phyloP scores from a whole-genome alignment of 352 stramenopile genomes.

The Pythium dissimile region DNA sequence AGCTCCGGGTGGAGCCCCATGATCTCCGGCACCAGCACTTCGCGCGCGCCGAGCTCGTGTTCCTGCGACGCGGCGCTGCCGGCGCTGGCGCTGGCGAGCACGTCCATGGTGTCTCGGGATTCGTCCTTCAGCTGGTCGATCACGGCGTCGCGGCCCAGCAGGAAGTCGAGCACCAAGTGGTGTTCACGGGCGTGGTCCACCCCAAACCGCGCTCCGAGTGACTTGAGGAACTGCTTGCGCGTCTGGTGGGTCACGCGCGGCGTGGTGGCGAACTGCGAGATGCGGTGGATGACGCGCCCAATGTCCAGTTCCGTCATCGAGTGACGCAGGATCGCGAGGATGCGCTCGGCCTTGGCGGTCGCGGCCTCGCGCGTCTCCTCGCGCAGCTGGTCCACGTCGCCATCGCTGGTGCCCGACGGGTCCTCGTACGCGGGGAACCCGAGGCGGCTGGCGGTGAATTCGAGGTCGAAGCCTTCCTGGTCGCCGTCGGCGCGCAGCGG shows the following conservation, averaged over 20 bases:
- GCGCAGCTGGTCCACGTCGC: conserved; percentile 46
- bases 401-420: neutral
- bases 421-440: conserved; percentile 63
- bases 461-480: conserved; percentile 39
- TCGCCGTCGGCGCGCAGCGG: conserved; percentile 19
- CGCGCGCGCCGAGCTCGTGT: conserved; percentile 1
- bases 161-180: conserved; percentile 66
- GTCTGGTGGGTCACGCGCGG: conserved; percentile 69
- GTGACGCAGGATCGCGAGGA: conserved; percentile 74
- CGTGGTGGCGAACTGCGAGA: conserved; percentile 76
- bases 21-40: conserved; percentile 62
- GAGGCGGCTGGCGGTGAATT: conserved; percentile 71
- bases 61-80: conserved; percentile 3
- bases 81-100: neutral
- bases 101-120: conserved; percentile 28
- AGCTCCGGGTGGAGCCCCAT: conserved; percentile 77
- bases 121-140: conserved; percentile 64
- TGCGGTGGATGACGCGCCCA: conserved; percentile 74
- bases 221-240: conserved; percentile 75
- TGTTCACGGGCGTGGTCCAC: conserved; percentile 56
- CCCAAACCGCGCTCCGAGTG: conserved; percentile 67
- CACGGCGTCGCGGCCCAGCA: conserved; percentile 66
- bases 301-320: conserved; percentile 85
- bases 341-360: conserved; percentile 68
- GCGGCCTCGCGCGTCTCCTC: conserved; percentile 66